These are phyloP conservation scores for Colletotrichum lindemuthianum DNA, from an alignment of 2,329 filamentous ascomycete species.

Conservation along the genomic window DNA sequence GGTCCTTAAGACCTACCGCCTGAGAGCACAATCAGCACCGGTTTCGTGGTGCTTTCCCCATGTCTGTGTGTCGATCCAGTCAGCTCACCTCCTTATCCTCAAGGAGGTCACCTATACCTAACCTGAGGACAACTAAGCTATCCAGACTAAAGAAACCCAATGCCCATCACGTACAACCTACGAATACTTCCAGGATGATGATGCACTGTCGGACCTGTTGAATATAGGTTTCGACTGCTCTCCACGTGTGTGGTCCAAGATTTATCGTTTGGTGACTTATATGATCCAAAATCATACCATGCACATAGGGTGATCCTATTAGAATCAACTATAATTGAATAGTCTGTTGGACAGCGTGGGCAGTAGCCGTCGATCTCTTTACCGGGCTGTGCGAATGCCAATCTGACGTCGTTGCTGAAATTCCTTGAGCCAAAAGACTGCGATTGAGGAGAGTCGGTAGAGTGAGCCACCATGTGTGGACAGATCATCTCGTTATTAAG, in stretches of 20 bases:
- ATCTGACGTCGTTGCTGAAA: neutral
- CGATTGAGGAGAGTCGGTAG: neutral
- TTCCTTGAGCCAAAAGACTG: neutral
- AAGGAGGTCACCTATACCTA: too few relatives aligned
- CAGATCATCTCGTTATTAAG: neutral
- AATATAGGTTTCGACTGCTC: neutral
- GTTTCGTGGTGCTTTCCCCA: too few relatives aligned
- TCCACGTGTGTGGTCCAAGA: neutral
- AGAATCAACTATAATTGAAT: neutral
- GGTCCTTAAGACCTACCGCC: too few relatives aligned
- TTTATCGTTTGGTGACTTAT: neutral
- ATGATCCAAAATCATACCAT: slow-evolving; percentile 11
- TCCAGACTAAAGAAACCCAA: neutral
- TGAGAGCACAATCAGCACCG: too few relatives aligned
- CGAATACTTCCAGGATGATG: slow-evolving; percentile 11
- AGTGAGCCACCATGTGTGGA: neutral
- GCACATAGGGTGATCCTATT: neutral
- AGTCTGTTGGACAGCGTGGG: neutral
- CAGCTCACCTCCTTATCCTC: too few relatives aligned
- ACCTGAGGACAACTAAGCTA: too few relatives aligned
- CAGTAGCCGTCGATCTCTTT: slow-evolving; percentile 1
- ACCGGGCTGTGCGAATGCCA: neutral
- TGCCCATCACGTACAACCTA: neutral
- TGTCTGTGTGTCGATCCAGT: too few relatives aligned
- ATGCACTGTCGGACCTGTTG: neutral